These are phyloP conservation scores for Mimosa bimucronata DNA, from an alignment of 306 rosid species.

Conservation along the genomic window DNA sequence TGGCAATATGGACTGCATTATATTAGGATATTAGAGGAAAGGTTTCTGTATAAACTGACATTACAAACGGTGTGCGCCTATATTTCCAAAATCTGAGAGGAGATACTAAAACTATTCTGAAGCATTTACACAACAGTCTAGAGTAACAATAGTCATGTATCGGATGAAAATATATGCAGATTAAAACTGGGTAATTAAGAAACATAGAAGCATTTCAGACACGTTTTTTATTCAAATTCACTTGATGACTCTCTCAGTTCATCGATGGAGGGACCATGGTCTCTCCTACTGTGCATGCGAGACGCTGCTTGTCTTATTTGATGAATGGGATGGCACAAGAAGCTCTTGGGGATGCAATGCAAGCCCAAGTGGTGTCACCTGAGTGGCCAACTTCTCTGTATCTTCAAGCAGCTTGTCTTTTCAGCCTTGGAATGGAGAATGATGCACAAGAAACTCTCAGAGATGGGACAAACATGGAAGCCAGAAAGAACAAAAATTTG, in stretches of 20 bases:
- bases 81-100: neutral
- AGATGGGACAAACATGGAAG: constrained; percentile 85
- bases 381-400: constrained; percentile 92
- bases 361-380: constrained; percentile 89
- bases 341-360: constrained; percentile 95
- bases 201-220: neutral
- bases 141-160: neutral
- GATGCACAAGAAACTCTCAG: constrained; percentile 94
- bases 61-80: neutral
- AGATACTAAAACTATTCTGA: neutral
- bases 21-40: neutral
- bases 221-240: neutral
- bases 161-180: neutral
- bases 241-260: constrained; percentile 55
- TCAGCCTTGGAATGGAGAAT: constrained; percentile 84
- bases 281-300: constrained; percentile 89
- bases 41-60: too few relatives aligned
- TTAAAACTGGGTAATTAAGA: neutral
- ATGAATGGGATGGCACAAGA: constrained; percentile 80
- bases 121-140: neutral
- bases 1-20: neutral
- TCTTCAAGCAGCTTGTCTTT: constrained; percentile 93
- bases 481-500: constrained; percentile 63
- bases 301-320: constrained; percentile 84
- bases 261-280: constrained; percentile 95